These are phyloP conservation scores for Rhynchosporium graminicola DNA, from an alignment of 2,329 filamentous ascomycete genomes.

Conservation along the genomic window DNA sequence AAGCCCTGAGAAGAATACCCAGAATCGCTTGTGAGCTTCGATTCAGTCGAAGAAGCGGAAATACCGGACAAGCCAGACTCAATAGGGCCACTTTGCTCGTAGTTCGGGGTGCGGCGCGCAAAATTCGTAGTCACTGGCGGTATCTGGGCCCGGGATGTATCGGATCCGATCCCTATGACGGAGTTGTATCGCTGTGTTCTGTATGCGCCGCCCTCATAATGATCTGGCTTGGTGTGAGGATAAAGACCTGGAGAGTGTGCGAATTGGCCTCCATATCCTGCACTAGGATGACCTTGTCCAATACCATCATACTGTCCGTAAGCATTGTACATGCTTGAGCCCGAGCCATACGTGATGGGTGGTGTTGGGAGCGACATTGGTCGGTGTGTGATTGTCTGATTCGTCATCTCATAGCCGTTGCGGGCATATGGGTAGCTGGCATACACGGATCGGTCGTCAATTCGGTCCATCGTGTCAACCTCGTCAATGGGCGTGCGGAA, in stretches of 20 bases:
- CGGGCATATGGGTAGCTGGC: slow-evolving; percentile 32
- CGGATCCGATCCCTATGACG: slow-evolving; percentile 30
- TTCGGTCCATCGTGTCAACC: slow-evolving; percentile 45
- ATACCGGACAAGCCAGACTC: slow-evolving; percentile 34
- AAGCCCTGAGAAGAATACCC: slow-evolving; percentile 36
- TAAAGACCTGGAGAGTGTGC: slow-evolving; percentile 32
- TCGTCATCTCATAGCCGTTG: slow-evolving; percentile 38
- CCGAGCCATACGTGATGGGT: slow-evolving; percentile 30
- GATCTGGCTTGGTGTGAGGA: slow-evolving; percentile 32
- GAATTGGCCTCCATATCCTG: slow-evolving; percentile 30
- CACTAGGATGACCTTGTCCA: slow-evolving; percentile 21
- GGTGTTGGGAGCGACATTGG: slow-evolving; percentile 37
- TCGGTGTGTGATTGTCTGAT: slow-evolving; percentile 36
- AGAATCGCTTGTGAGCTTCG: slow-evolving; percentile 35
- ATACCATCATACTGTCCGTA: slow-evolving; percentile 36
- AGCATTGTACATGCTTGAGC: slow-evolving; percentile 26
- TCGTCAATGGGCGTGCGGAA: slow-evolving; percentile 69
- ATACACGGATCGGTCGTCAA: slow-evolving; percentile 36
- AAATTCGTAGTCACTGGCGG: slow-evolving; percentile 30
- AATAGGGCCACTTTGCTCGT: slow-evolving; percentile 30
- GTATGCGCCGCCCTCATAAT: slow-evolving; percentile 31
- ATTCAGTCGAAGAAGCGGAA: slow-evolving; percentile 32
- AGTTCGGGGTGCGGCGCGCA: slow-evolving; percentile 32
- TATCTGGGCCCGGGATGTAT: slow-evolving; percentile 27
- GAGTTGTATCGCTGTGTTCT: slow-evolving; percentile 34